Evolutionary conservation across 1,139 yeast species (phyloP).

Genomic region (Hansenula lynferdii): DNA sequence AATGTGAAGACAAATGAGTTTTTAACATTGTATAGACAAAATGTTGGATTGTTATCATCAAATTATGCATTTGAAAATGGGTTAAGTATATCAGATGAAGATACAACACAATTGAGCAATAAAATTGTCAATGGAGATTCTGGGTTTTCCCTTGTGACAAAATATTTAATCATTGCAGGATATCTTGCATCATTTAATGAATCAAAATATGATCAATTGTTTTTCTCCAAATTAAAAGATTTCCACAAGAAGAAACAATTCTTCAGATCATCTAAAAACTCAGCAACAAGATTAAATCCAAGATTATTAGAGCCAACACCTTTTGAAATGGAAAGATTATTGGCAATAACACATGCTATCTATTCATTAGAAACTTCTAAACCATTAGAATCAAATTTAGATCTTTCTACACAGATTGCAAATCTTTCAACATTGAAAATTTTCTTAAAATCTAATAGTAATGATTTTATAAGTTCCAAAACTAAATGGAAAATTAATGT

Average conservation of each 20-base stretch:
- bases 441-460: slow-evolving; percentile 34
- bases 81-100: neutral
- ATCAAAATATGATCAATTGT: slow-evolving; percentile 52
- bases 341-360: slow-evolving; percentile 62
- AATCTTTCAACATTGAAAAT: slow-evolving; percentile 53
- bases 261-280: slow-evolving; percentile 30
- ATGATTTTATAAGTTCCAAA: slow-evolving; percentile 55
- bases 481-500: slow-evolving; percentile 64
- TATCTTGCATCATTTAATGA: slow-evolving; percentile 67
- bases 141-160: slow-evolving; percentile 48
- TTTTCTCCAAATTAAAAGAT: slow-evolving; percentile 56
- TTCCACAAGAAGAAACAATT: slow-evolving; percentile 35
- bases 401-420: slow-evolving; percentile 55
- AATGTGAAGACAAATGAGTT: slow-evolving; percentile 34
- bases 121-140: too few species aligned
- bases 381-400: slow-evolving; percentile 37
- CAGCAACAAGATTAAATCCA: slow-evolving; percentile 41
- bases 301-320: slow-evolving; percentile 54
- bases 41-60: slow-evolving; percentile 32
- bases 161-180: slow-evolving; percentile 60
- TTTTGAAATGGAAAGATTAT: slow-evolving; percentile 63
- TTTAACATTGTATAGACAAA: slow-evolving; percentile 41
- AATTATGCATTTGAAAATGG: slow-evolving; percentile 14
- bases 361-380: slow-evolving; percentile 25
- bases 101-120: too few species aligned